Conservation (phyloP, 2,329 filamentous ascomycete genomes). For the Fusarium sp. region DNA sequence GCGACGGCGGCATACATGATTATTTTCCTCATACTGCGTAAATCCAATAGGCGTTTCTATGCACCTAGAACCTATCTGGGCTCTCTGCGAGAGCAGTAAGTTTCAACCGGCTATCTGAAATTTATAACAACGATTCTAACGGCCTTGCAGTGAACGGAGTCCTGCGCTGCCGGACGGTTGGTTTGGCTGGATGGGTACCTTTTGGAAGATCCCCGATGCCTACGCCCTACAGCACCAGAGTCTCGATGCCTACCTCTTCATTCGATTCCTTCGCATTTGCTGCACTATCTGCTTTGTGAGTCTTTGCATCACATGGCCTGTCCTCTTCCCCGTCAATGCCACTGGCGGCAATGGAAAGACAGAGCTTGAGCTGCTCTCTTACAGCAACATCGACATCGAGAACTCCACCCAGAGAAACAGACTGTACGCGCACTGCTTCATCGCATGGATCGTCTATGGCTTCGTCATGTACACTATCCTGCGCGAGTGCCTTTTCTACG, state of each 20-base stretch:
- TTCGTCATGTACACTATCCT: conserved; percentile 93
- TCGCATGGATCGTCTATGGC: conserved; percentile 84
- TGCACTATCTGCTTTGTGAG: conserved; percentile 84
- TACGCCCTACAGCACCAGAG: conserved; percentile 88
- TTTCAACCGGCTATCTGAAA: conserved; percentile 4
- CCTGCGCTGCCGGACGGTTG: conserved; percentile 66
- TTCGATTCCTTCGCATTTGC: conserved; percentile 84
- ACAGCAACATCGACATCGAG: conserved; percentile 58
- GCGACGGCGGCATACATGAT: conserved; percentile 61
- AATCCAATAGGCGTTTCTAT: conserved; percentile 64
- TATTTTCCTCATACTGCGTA: conserved; percentile 63
- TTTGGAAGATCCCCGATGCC: conserved; percentile 75
- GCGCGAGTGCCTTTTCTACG: conserved; percentile 90
- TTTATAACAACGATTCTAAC: conserved; percentile 23
- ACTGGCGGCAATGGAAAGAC: conserved; percentile 75
- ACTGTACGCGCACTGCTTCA: conserved; percentile 82
- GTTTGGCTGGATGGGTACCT: conserved; percentile 70
- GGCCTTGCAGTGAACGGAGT: conserved; percentile 61
- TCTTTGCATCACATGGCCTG: conserved; percentile 83
- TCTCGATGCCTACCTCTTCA: conserved; percentile 87
- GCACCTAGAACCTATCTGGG: conserved; percentile 63
- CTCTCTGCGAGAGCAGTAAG: conserved; percentile 62
- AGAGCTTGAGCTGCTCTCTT: conserved; percentile 68
- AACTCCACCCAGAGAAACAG: conserved; percentile 64
- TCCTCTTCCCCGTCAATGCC: conserved; percentile 85